Evolutionary conservation across 805 yeast genomes (phyloP).

Genomic region (Hanseniaspora osmophila): DNA sequence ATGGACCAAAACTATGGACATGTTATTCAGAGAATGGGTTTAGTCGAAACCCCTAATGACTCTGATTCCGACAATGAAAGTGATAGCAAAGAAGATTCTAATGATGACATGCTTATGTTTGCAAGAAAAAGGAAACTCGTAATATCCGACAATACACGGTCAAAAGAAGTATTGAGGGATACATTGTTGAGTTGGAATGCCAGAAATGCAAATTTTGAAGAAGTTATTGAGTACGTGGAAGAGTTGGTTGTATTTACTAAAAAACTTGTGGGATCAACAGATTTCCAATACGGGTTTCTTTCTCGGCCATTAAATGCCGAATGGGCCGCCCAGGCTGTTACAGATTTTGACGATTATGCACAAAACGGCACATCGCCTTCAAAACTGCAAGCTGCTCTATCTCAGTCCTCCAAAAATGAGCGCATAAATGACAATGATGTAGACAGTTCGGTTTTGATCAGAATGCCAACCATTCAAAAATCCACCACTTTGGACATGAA

Average conservation of each 20-base stretch:
- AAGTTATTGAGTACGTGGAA: conserved; percentile 35
- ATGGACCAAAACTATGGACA: conserved; percentile 16
- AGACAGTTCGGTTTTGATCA: conserved; percentile 2
- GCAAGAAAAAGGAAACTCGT: not conserved
- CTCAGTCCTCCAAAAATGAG: too few relatives aligned
- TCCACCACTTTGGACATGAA: conserved; percentile 13
- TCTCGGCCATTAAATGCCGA: conserved; percentile 32
- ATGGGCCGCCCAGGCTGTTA: conserved; percentile 29
- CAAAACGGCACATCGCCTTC: too few relatives aligned
- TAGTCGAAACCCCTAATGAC: not conserved
- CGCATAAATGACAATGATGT: not conserved
- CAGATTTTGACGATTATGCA: conserved; percentile 18
- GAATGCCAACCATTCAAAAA: conserved; percentile 3
- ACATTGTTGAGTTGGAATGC: conserved; percentile 39
- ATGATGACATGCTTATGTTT: conserved; percentile 2
- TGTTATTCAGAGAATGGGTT: too few relatives aligned
- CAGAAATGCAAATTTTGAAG: conserved; percentile 33
- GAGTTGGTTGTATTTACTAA: conserved; percentile 30
- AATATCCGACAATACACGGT: not conserved
- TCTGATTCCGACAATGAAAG: not conserved
- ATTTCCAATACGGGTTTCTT: conserved; percentile 37
- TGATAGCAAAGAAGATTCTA: not conserved
- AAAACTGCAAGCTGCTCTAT: too few relatives aligned
- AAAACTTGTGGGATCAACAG: conserved; percentile 33
- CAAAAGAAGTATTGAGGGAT: conserved; percentile 18